Base-by-base conservation (phyloP, 306 rosid genomes). In the Pyrus pyrifolia region DNA sequence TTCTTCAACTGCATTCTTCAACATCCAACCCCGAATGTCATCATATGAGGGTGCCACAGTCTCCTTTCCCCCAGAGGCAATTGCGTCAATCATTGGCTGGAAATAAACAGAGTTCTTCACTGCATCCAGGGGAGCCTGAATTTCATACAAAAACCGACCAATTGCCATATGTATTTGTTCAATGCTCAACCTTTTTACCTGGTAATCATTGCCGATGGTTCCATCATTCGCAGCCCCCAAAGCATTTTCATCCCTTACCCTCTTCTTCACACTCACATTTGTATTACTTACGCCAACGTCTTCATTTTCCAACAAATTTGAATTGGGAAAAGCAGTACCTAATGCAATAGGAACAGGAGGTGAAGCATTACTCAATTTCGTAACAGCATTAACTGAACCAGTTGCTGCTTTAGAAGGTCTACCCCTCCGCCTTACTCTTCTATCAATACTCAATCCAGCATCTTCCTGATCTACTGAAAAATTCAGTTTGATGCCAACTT, bases 11-110 rank as follows among this genome's bases (percentile, higher is more conserved):
- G 86, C 85, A 71, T 78, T 82, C 80, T 83, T 91, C 78, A 89
- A 72, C 70, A 91, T 78, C 96, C 93, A 89, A 57, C 93, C 96
- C 29, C 80, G 84, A 74, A 91, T 90, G 81, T 89, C 89, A 80
- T 86, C 90, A 81, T 76, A 78, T 0, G 88, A 86, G 80, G 96
- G 93, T 11, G 74, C 76, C 44, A 76, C 64, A 76, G 81, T 73
- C 72, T 72, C 81, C 0, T 75, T 63, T 11, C 90, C 88, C 58
- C 79, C 81, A 0, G 88, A 86, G 42, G 85, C 90, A 74, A 91
- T 84, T 33, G 90, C 89, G 11, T 89, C 88, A 49, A 87, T 79
- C 96, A 91, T 91, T 68, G 89, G 90, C 74, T 91, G 88, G 76
- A 91, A 89, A 84, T 84, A 89, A 74, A 89, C 81, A 1, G 91